Evolutionary conservation across 306 rosid genomes (phyloP).

Genomic region (Mucuna pruriens): DNA sequence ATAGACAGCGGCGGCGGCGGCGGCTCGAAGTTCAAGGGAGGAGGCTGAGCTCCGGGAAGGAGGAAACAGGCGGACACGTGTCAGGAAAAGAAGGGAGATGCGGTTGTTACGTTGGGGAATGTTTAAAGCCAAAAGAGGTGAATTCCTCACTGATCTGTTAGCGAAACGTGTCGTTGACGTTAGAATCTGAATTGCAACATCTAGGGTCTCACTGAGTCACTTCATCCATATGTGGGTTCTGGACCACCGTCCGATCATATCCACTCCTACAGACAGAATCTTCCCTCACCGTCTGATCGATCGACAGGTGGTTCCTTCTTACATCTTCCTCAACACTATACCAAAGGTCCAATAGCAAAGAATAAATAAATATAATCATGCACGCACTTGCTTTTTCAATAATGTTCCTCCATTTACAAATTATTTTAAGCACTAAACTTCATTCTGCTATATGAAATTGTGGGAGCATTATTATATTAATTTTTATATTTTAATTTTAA

Average conservation of each 20-base stretch:
- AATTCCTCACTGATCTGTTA: slow-evolving; percentile 4
- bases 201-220: not conserved
- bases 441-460: no score
- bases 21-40: slow-evolving; percentile 34
- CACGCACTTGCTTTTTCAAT: not conserved
- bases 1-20: slow-evolving; percentile 29
- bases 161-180: slow-evolving; percentile 50
- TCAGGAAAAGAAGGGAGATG: not conserved
- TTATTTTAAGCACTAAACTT: no score
- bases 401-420: no score
- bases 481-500: no score
- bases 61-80: slow-evolving; percentile 38
- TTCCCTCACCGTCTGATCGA: slow-evolving; percentile 10
- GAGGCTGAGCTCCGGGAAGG: slow-evolving; percentile 17
- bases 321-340: not conserved
- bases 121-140: not conserved
- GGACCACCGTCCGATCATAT: slow-evolving; percentile 12
- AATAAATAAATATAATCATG: not conserved
- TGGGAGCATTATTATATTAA: no score
- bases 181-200: not conserved
- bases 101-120: slow-evolving; percentile 1
- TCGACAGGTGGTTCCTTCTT: slow-evolving; percentile 7
- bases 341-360: not conserved
- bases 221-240: not conserved
- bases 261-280: not conserved